Evolutionary conservation across 2,329 filamentous ascomycete genomes (phyloP).

Genomic region (Xylariaceae sp.): DNA sequence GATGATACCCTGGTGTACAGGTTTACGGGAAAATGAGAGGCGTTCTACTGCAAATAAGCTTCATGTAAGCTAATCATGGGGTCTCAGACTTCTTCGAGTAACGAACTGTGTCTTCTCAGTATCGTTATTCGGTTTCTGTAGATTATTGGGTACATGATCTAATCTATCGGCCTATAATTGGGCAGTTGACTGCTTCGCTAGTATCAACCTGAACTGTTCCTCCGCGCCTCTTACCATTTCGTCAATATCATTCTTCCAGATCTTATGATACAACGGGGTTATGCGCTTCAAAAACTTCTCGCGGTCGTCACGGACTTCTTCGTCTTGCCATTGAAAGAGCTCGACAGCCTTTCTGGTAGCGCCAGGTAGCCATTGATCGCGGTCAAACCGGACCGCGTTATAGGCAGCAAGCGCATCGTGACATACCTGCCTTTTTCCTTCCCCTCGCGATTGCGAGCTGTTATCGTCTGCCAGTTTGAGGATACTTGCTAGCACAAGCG

Average conservation of each 20-base stretch:
- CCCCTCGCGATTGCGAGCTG: neutral
- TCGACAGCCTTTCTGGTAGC: constrained; percentile 30
- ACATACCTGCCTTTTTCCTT: constrained; percentile 19
- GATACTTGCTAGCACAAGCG: constrained; percentile 32
- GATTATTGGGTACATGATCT: neutral
- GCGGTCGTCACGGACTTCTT: constrained; percentile 19
- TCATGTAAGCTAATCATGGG: neutral
- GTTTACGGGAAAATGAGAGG: too few relatives aligned
- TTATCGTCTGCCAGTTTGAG: constrained; percentile 19
- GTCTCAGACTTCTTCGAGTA: neutral
- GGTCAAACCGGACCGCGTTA: constrained; percentile 28
- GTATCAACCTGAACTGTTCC: constrained; percentile 9
- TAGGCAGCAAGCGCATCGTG: constrained; percentile 27
- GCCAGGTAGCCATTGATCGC: constrained; percentile 31
- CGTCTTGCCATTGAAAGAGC: constrained; percentile 30
- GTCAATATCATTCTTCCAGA: constrained; percentile 32
- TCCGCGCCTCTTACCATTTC: constrained; percentile 24
- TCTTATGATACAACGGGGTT: constrained; percentile 23
- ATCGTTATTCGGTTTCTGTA: neutral
- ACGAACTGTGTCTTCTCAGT: too few relatives aligned
- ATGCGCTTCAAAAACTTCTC: constrained; percentile 23
- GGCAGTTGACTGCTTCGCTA: neutral
- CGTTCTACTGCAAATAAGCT: too few relatives aligned
- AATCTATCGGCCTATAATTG: neutral
- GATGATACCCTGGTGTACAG: neutral